Base-by-base conservation (phyloP, 179 eudicot genomes). In the Silene coronaria region DNA sequence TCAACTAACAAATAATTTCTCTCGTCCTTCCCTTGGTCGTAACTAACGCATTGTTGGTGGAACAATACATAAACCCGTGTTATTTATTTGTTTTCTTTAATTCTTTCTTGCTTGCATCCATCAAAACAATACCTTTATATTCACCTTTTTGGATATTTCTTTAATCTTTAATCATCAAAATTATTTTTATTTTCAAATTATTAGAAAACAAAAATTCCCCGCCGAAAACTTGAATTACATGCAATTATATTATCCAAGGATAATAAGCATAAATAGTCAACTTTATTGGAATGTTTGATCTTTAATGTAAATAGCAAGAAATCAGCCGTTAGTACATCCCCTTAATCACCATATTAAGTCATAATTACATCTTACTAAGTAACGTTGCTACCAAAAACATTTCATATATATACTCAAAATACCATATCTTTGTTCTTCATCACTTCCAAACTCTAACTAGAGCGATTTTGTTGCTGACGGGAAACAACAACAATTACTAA, bases 241-340 rank as follows among this genome's bases (percentile, higher is more conserved):
- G 70, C 70, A 66, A 62, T 36, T 28, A 2, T 30, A 12, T 19
- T n/a, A n/a, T n/a, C n/a, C n/a, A 64, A 30, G 45, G 45, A 64
- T 30, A 30, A 28, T 30, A 28, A 5, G 27, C 22, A 26, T 0
- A 64, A 26, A n/a, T 6, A 66, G 48, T 32, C 48, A 32, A 32
- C 51, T 66, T 66, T 36, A 67, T 28, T 64, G 27, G 28, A 74
- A 74, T 74, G 81, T 60, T 26, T 57, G 8, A 5, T 5, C 11
- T 10, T 13, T 70, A 78, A 45, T 77, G 77, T 60, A 71, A 74
- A 36, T 76, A 48, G 62, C 77, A 79, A 58, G 28, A 73, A n/a
- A 79, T 59, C 61, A 66, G 32, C 51, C 63, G 19, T 34, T 45
- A 66, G 16, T 66, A 46, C 73, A 69, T 69, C 59, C 75, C 62